These are phyloP conservation scores for Conidiobolus incongruus DNA, from an alignment of 371 early-diverging fungal species.

Conservation along the genomic window DNA sequence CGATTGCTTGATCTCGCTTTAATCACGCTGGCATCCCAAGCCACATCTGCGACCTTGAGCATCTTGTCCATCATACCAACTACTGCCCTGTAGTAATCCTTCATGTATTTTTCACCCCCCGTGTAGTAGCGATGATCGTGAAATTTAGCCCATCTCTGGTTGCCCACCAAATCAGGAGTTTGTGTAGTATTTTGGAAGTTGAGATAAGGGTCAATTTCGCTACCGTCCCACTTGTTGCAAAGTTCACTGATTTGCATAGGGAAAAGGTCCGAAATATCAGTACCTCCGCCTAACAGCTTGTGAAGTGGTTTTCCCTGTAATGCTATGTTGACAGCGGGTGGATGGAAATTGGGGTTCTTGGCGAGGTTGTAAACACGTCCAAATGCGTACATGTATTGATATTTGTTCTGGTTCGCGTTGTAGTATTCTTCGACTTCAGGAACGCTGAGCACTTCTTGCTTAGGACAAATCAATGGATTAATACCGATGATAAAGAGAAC, in stretches of 20 bases:
- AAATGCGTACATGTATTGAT: too few species aligned
- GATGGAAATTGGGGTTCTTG: too few species aligned
- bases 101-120: conserved; percentile 6
- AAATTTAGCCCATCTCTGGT: conserved; percentile 11
- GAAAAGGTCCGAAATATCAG: conserved; percentile 36
- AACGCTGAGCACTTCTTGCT: conserved; percentile 34
- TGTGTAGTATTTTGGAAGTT: conserved; percentile 13
- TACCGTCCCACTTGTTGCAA: conserved; percentile 19
- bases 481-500: conserved; percentile 80
- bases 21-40: conserved; percentile 16
- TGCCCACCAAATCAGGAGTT: too few species aligned
- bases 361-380: conserved; percentile 54
- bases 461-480: conserved; percentile 62
- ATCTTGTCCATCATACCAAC: conserved; percentile 31
- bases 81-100: conserved; percentile 37
- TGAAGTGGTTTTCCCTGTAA: conserved; percentile 11
- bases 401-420: conserved; percentile 19
- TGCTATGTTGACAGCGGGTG: too few species aligned
- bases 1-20: conserved; percentile 18
- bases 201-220: conserved; percentile 17
- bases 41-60: conserved; percentile 36
- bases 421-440: conserved; percentile 20
- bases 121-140: conserved; percentile 26
- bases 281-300: conserved; percentile 33
- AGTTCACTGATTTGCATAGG: conserved; percentile 42